Base-by-base conservation (phyloP, 805 yeast species). In the Candida qinlingensis region DNA sequence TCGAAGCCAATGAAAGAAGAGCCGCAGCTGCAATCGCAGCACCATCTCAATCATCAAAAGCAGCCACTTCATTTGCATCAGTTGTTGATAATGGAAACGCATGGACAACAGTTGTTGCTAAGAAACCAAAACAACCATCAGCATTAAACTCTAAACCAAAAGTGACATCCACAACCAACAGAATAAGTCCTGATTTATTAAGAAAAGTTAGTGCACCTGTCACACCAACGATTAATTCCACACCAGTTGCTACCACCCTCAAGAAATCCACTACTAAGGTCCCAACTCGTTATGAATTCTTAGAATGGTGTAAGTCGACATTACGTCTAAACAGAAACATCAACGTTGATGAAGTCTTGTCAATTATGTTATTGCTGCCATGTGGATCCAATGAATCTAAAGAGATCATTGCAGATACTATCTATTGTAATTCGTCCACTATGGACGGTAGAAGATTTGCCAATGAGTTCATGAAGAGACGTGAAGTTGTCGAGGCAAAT, bases 391-490 rank as follows among this genome's bases (percentile, higher is more conserved):
- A 42, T 6, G 96, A 89, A 56, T 80, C 96, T 0, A 73, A 76
- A 43, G 96, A 84, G 64, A 87, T 92, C 63, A 90, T 92, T 62
- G 85, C 96, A 2, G 99, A 92, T 61, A 88, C 97, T 10, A 81
- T 92, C 50, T 90, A 89, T 69, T 82, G 94, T 28, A 86, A 89
- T 51, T 85, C 96, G 38, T 78, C 91, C 3, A 85, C 91, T 1
- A 83, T 92, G 86, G 97, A 94, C 65, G 98, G 98, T 27, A 82
- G 96, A 63, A 76, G 96, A 55, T 92, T 91, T 72, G 96, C 99
- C 0, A 79, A 77, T 48, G 99, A 94, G 62, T 94, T 94, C 64
- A 73, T 85, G 62, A 85, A 83, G 67, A 81, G 86, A 62, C 83
- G 94, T 61, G 76, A 75, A 51, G 75, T 72, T 44, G 91, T 88